These are phyloP conservation scores for Aspergillus costaricaensis DNA, from an alignment of 2,329 filamentous ascomycete genomes.

Conservation along the genomic window DNA sequence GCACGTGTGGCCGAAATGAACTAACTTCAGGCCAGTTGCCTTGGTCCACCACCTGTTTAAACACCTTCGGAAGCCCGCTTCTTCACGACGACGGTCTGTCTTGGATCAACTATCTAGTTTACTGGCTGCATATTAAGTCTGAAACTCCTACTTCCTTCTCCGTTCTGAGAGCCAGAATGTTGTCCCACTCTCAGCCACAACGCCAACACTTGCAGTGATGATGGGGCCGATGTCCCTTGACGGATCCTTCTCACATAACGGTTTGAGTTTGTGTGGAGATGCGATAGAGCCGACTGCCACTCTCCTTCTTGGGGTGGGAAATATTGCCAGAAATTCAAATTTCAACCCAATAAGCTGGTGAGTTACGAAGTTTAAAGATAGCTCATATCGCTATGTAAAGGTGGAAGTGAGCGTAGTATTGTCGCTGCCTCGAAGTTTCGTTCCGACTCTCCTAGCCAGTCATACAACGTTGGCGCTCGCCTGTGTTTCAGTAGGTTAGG, in stretches of 20 bases:
- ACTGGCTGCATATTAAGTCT: background rate
- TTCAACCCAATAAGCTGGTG: background rate
- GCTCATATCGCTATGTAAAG: background rate
- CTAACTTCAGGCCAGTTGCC: background rate
- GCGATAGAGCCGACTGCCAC: no score
- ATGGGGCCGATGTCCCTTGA: no score
- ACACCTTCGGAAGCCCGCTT: background rate
- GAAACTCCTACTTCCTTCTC: background rate
- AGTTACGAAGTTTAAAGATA: background rate
- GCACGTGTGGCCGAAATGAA: conserved; percentile 16
- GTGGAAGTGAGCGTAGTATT: no score
- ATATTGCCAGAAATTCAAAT: background rate
- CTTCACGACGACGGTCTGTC: background rate
- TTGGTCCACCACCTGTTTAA: background rate
- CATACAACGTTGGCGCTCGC: background rate
- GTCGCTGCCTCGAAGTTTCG: background rate
- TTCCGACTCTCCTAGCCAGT: background rate
- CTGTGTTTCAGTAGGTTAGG: background rate
- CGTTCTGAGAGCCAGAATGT: background rate
- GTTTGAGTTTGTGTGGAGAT: no score
- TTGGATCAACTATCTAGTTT: background rate
- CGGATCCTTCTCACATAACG: no score
- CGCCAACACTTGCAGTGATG: background rate
- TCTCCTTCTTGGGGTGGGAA: no score
- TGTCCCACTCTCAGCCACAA: background rate